Percentiles rank a stretch among this genome's conserved stretches.
These are phyloP conservation scores for Calonectria ilicicola DNA, from an alignment of 2,329 filamentous ascomycete species.

Conservation along the genomic window DNA sequence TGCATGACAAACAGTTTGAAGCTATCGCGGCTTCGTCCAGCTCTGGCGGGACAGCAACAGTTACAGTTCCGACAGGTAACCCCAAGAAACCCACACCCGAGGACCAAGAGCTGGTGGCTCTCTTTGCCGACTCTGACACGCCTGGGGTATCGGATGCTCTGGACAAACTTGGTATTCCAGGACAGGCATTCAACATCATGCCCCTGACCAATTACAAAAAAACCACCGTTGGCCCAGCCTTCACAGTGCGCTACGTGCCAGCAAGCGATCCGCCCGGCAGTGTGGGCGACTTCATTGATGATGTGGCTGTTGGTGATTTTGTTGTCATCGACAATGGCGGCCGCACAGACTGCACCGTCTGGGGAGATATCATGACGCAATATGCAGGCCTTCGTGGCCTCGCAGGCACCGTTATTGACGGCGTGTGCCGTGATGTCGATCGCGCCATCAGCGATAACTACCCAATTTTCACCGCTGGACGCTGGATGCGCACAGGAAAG, in stretches of 20 bases:
- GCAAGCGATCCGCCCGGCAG: conserved; percentile 34
- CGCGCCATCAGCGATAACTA: conserved; percentile 44
- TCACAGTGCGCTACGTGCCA: conserved; percentile 47
- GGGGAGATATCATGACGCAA: conserved; percentile 52
- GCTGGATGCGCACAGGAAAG: conserved; percentile 50
- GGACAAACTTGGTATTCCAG: conserved; percentile 31
- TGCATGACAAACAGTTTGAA: conserved; percentile 27
- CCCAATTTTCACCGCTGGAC: conserved; percentile 45
- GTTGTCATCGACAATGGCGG: conserved; percentile 49
- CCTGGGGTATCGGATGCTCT: conserved; percentile 30
- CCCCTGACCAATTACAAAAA: conserved; percentile 42
- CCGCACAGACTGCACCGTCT: conserved; percentile 49
- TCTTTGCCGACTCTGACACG: conserved; percentile 27
- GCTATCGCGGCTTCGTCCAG: background rate
- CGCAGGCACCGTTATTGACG: conserved; percentile 48
- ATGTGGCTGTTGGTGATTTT: conserved; percentile 45
- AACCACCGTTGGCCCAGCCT: conserved; percentile 46
- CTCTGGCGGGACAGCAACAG: background rate
- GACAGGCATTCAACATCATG: conserved; percentile 33
- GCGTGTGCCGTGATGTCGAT: conserved; percentile 48
- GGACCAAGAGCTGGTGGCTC: conserved; percentile 25
- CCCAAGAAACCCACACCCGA: background rate
- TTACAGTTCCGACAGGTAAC: background rate
- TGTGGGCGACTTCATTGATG: conserved; percentile 48
- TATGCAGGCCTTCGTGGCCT: conserved; percentile 46